phyloP scores from a whole-genome alignment of 345 rosid species.

The Combretum micranthum region DNA sequence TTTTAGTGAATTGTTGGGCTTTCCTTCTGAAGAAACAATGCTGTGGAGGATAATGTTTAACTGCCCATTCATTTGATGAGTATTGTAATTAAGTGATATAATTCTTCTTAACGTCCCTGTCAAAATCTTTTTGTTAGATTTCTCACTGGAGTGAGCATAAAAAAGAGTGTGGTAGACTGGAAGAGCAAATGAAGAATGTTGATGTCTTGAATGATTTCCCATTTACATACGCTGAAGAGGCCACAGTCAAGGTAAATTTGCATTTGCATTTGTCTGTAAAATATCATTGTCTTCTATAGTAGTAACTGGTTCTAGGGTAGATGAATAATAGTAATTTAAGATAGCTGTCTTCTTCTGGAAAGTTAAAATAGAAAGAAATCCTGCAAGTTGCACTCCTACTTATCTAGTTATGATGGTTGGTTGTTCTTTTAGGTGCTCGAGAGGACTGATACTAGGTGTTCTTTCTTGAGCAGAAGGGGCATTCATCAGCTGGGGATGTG shows the following conservation, averaged over 20 bases:
- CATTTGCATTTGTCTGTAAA: background rate
- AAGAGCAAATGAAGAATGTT: constrained; percentile 63
- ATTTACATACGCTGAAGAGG: constrained; percentile 62
- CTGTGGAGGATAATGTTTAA: too few relatives aligned
- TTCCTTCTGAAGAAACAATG: too few relatives aligned
- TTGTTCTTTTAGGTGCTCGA: constrained; percentile 30
- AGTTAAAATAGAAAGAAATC: too few relatives aligned
- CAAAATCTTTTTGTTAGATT: constrained; percentile 18
- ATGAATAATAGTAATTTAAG: background rate
- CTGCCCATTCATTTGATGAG: too few relatives aligned
- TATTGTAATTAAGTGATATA: too few relatives aligned
- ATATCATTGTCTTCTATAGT: background rate
- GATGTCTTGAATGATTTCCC: constrained; percentile 68
- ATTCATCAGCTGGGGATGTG: constrained; percentile 73
- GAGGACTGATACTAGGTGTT: constrained; percentile 59
- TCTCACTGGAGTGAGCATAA: constrained; percentile 75
- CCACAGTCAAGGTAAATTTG: constrained; percentile 46
- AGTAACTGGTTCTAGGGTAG: background rate
- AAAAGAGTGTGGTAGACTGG: constrained; percentile 75
- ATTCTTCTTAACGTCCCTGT: background rate
- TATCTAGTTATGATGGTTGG: too few relatives aligned
- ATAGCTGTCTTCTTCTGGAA: background rate
- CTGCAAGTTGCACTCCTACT: too few relatives aligned
- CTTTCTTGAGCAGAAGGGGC: constrained; percentile 55
- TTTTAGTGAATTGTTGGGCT: too few relatives aligned